Evolutionary conservation across 2,329 filamentous ascomycete genomes (phyloP).

Genomic region (Fonsecaea multimorphosa): DNA sequence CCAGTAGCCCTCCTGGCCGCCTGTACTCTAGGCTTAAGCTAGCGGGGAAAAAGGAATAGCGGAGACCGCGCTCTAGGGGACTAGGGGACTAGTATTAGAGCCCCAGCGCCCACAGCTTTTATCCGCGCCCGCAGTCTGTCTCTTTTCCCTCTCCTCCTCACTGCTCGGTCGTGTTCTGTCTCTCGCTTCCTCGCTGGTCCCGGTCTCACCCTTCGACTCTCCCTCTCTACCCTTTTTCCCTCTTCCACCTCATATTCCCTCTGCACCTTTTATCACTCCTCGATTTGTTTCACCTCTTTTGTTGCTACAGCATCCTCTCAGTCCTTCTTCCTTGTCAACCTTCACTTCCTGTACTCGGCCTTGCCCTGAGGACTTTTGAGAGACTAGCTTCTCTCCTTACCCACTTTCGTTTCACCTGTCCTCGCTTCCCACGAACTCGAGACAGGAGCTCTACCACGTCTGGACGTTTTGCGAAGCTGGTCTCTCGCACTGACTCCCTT

Average conservation of each 20-base stretch:
- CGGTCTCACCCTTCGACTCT: constrained; percentile 26
- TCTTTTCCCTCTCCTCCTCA: constrained; percentile 15
- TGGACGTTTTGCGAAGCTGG: constrained; percentile 40
- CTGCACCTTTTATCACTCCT: constrained; percentile 18
- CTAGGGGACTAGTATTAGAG: constrained; percentile 19
- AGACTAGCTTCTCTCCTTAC: constrained; percentile 41
- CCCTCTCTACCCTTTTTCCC: constrained; percentile 23
- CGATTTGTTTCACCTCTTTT: constrained; percentile 34
- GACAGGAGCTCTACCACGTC: constrained; percentile 40
- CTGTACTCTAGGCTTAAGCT: constrained; percentile 11
- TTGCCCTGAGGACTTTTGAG: constrained; percentile 33
- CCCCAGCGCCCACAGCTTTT: constrained; percentile 1
- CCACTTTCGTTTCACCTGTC: constrained; percentile 41
- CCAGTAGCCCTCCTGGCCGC: constrained; percentile 11
- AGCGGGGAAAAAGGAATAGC: constrained; percentile 16
- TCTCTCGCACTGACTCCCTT: constrained; percentile 38
- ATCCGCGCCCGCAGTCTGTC: constrained; percentile 14
- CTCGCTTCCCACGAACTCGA: constrained; percentile 37
- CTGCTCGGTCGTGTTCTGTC: constrained; percentile 29
- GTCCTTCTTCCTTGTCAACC: constrained; percentile 27
- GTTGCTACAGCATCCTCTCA: constrained; percentile 32
- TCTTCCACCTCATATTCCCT: constrained; percentile 22
- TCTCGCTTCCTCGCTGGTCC: constrained; percentile 29
- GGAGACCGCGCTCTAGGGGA: neutral
- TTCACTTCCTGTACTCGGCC: constrained; percentile 37